Base-by-base conservation (phyloP, 1,284 basidiomycete genomes). In the Sanghuangporus baumii region DNA sequence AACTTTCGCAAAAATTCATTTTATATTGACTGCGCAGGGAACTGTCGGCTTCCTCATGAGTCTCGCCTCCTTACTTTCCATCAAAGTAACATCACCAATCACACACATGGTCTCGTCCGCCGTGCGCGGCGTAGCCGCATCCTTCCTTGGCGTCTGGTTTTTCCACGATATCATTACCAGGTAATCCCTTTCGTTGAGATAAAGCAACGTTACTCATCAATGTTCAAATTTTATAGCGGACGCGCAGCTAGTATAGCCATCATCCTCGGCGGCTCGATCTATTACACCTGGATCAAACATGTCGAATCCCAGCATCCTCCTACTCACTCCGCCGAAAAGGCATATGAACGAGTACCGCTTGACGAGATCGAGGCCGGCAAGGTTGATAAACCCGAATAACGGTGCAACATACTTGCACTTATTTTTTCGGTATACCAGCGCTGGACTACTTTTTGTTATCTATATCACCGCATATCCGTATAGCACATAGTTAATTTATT, bases 41-140 rank as follows among this genome's bases (percentile, higher is more conserved):
- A 76, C 81, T 16, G 76, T 95, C 64, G 93, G 93, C 8, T 95
- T 95, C 79, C 76, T 93, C 68, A 94, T 95, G 85, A 91, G 89
- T 75, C 85, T 95, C 63, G 93, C 93, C n/a, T 91, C 90, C 66
- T 75, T 93, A 61, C 81, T 95, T 52, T 92, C 89, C 34, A 94
- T 95, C 79, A 93, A 95, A 74, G 88, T 95, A 64, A 95, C 93
- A 2, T 94, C 92, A 1, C 93, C 93, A 14, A 92, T 94, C 71
- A 94, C 93, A 1, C 93, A 95, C 73, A 95, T 95, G 93, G 79
- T 94, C 37, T 93, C 91, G 7, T 92, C 91, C 12, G 91, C 92
- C 51, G 89, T 91, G 31, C 87, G 87, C 48, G 91, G 91, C 18
- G 93, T 94, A 31, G 85, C 91, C 0, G 88, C 87, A 14, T 91